These are phyloP conservation scores for Mucor ambiguus DNA, from an alignment of 371 early-diverging fungal species.

Conservation along the genomic window DNA sequence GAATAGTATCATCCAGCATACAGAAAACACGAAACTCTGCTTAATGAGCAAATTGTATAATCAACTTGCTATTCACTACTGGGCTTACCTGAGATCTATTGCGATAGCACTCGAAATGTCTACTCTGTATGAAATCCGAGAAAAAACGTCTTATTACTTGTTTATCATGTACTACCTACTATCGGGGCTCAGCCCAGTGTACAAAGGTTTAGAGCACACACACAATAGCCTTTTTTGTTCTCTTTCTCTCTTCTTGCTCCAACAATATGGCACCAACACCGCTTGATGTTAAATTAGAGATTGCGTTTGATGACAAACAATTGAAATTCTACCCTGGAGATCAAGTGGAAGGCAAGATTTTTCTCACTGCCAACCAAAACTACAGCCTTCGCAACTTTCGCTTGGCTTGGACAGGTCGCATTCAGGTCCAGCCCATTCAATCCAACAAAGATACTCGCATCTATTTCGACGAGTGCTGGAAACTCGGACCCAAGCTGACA, in stretches of 20 bases:
- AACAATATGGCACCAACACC: slow-evolving; percentile 12
- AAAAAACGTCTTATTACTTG: not conserved
- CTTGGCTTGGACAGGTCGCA: slow-evolving; percentile 27
- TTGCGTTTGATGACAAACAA: slow-evolving; percentile 10
- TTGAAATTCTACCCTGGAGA: slow-evolving; percentile 25
- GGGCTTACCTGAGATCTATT: too few relatives aligned
- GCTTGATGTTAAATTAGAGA: slow-evolving; percentile 26
- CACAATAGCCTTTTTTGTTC: not conserved
- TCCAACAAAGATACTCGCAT: slow-evolving; percentile 11
- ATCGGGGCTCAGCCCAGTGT: not conserved
- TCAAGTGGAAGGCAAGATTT: slow-evolving; percentile 17
- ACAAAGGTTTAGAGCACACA: not conserved
- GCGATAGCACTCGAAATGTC: too few relatives aligned
- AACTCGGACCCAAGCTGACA: slow-evolving; percentile 11
- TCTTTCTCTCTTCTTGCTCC: not conserved
- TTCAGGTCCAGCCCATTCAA: slow-evolving; percentile 23
- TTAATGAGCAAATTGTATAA: too few relatives aligned
- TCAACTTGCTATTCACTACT: too few relatives aligned
- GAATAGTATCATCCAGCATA: too few relatives aligned
- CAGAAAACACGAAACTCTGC: too few relatives aligned
- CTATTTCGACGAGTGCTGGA: slow-evolving; percentile 25
- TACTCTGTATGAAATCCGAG: not conserved
- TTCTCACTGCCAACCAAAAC: slow-evolving; percentile 20
- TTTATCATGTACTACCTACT: not conserved
- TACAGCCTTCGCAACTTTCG: slow-evolving; percentile 20